phyloP scores from a whole-genome alignment of 805 yeast genomes.

The Candida bentonensis region DNA sequence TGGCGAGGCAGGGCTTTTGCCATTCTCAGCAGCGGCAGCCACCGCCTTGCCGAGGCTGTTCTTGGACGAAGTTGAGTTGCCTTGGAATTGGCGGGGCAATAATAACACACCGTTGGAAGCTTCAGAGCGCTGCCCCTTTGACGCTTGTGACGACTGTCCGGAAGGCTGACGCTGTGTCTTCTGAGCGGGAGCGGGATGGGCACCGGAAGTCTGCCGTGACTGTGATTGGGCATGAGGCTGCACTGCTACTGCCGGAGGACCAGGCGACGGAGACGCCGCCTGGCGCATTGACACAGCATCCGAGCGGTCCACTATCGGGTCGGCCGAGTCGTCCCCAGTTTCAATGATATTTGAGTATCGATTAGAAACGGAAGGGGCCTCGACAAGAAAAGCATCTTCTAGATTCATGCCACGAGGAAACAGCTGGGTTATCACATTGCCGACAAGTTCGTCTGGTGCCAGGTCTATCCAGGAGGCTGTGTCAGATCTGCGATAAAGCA shows the following conservation, averaged over 20 bases:
- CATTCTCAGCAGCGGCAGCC: not conserved
- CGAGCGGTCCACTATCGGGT: not conserved
- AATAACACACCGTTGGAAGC: slow-evolving; percentile 15
- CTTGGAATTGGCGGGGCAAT: slow-evolving; percentile 17
- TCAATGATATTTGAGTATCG: not conserved
- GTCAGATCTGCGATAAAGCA: not conserved
- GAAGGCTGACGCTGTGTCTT: not conserved
- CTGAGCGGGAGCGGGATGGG: too few species aligned
- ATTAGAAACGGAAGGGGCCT: slow-evolving; percentile 20
- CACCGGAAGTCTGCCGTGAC: not conserved
- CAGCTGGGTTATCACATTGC: slow-evolving; percentile 41
- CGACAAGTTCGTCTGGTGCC: slow-evolving; percentile 48
- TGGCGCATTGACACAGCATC: not conserved
- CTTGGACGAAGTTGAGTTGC: slow-evolving; percentile 3
- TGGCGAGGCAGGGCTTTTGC: not conserved
- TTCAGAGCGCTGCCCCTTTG: not conserved
- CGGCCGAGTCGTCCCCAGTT: not conserved
- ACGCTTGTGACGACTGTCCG: not conserved
- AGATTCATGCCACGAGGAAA: slow-evolving; percentile 58
- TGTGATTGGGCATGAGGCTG: slow-evolving; percentile 1
- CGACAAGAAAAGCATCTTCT: slow-evolving; percentile 50
- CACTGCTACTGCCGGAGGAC: not conserved
- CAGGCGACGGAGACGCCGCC: not conserved
- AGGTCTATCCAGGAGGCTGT: slow-evolving; percentile 10
- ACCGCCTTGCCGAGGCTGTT: slow-evolving; percentile 4